phyloP scores from a whole-genome alignment of 805 yeast genomes.

The Kluyveromyces starmeri region DNA sequence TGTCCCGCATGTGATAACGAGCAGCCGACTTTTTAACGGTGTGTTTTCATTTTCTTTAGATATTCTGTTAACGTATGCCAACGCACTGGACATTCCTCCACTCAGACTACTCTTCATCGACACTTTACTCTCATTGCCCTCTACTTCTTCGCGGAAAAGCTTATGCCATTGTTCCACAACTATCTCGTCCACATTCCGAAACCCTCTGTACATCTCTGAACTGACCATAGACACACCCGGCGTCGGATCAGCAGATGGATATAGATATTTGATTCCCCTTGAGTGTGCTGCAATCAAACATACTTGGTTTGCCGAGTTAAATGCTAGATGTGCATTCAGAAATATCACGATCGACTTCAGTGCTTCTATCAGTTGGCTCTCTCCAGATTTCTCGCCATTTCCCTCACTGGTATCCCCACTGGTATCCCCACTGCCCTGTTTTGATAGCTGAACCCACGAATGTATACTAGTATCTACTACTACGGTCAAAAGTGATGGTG shows the following conservation, averaged over 20 bases:
- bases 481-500: slow-evolving; percentile 73
- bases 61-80: slow-evolving; percentile 68
- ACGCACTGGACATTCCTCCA: slow-evolving; percentile 75
- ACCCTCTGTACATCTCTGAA: slow-evolving; percentile 75
- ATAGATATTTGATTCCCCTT: slow-evolving; percentile 57
- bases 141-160: slow-evolving; percentile 32
- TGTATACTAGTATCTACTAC: slow-evolving; percentile 69
- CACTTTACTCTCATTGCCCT: slow-evolving; percentile 12
- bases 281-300: slow-evolving; percentile 73
- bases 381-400: slow-evolving; percentile 7
- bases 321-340: slow-evolving; percentile 79
- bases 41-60: slow-evolving; percentile 38
- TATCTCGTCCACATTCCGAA: slow-evolving; percentile 66
- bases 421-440: slow-evolving; percentile 4
- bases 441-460: slow-evolving; percentile 32
- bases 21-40: slow-evolving; percentile 51
- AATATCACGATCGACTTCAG: slow-evolving; percentile 62
- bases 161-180: slow-evolving; percentile 51
- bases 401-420: neutral
- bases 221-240: slow-evolving; percentile 30
- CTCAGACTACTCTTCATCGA: slow-evolving; percentile 43
- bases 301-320: slow-evolving; percentile 76
- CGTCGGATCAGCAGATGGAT: slow-evolving; percentile 38
- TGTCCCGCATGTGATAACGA: slow-evolving; percentile 39
- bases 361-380: slow-evolving; percentile 46